Conservation (phyloP, 73 alveolate species). For the Tetrahymena thermophila region DNA sequence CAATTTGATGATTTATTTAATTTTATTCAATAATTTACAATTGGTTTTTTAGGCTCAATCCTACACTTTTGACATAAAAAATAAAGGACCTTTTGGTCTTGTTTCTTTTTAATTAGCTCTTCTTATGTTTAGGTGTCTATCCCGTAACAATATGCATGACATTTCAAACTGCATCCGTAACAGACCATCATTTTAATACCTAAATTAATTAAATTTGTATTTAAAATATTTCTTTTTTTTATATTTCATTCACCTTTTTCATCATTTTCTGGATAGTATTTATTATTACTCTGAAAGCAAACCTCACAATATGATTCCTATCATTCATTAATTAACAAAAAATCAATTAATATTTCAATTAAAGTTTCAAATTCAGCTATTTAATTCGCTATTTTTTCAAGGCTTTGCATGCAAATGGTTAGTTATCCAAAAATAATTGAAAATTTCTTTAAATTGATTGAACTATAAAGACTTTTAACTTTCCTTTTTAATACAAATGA, state of each 20-base stretch:
- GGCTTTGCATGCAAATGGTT: not conserved
- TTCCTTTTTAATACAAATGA: not conserved
- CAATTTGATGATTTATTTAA: too few relatives aligned
- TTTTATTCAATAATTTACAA: not conserved
- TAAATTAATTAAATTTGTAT: not conserved
- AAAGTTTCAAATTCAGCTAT: not conserved
- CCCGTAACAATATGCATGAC: not conserved
- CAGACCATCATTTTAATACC: not conserved
- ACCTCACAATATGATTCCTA: not conserved
- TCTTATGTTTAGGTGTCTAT: not conserved
- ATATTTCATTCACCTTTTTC: not conserved
- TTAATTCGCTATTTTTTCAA: not conserved
- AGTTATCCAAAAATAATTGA: too few relatives aligned
- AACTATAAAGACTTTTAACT: not conserved
- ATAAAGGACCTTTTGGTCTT: not conserved
- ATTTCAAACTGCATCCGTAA: not conserved
- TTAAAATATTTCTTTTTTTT: too few relatives aligned
- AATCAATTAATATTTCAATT: too few relatives aligned
- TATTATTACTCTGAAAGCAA: not conserved
- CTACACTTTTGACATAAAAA: not conserved
- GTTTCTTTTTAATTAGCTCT: not conserved
- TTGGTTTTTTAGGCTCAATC: not conserved
- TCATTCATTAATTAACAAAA: not conserved
- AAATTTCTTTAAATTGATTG: too few relatives aligned
- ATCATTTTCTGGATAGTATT: not conserved